Percentiles rank a stretch among this genome's conserved stretches.
phyloP scores from a whole-genome alignment of 164 flowering plant species.

The Magnolia changhungtana region DNA sequence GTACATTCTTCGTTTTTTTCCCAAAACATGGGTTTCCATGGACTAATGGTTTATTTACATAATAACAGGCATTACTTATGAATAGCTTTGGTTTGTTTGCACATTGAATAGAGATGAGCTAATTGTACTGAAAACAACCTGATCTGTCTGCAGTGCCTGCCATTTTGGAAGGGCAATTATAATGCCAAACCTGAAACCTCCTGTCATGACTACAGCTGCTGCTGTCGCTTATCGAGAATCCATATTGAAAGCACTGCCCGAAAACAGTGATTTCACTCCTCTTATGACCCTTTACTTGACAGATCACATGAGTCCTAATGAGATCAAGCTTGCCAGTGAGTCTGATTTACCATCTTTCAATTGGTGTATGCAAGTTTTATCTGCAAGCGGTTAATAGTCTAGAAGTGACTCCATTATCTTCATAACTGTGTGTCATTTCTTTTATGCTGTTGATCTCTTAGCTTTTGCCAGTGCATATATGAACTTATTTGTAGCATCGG shows the following conservation, averaged over 20 bases:
- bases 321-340: conserved; percentile 94
- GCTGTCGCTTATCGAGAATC: conserved; percentile 79
- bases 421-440: not conserved
- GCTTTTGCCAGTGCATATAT: not conserved
- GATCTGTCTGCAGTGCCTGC: conserved; percentile 51
- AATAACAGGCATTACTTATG: not conserved
- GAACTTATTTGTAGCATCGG: not conserved
- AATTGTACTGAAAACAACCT: not conserved
- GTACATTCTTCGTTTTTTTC: conserved; percentile 22
- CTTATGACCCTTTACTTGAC: conserved; percentile 97
- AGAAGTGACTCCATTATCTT: not conserved
- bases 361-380: not conserved
- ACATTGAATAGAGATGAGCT: not conserved
- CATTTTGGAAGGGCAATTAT: conserved; percentile 83
- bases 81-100: conserved; percentile 1
- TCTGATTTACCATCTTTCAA: conserved; percentile 12
- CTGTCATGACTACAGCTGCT: conserved; percentile 80
- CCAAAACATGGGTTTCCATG: no score
- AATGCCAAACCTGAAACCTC: conserved; percentile 94
- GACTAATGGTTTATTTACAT: not conserved
- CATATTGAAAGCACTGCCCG: conserved; percentile 74
- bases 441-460: not conserved
- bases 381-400: not conserved
- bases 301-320: conserved; percentile 73
- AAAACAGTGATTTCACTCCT: conserved; percentile 58